A percentile compares a stretch with the other conserved stretches of the same genome.
Evolutionary conservation across 257 asterid genomes (phyloP).

Genomic region (Solanum medicagineum): DNA sequence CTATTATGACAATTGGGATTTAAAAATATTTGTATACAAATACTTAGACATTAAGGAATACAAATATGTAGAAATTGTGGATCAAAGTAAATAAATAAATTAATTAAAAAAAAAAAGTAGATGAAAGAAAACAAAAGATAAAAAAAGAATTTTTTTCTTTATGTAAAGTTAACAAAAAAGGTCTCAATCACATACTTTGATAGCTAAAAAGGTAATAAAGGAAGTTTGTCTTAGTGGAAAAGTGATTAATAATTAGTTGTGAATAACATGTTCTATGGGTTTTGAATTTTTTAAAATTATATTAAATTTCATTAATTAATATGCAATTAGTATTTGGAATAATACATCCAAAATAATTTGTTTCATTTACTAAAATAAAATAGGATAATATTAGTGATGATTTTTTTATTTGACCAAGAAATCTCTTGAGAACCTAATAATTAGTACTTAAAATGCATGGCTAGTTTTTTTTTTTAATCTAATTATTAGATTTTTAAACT

Average conservation of each 20-base stretch:
- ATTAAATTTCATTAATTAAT: too few species aligned
- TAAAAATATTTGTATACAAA: neutral
- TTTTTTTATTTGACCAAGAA: neutral
- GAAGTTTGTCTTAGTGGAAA: neutral
- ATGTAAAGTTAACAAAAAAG: neutral
- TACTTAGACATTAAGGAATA: conserved; percentile 3
- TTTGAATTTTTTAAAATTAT: neutral
- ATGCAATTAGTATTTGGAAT: too few species aligned
- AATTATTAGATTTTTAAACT: neutral
- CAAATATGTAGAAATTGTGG: neutral
- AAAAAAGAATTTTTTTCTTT: neutral
- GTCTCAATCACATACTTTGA: neutral
- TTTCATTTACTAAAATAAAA: too few species aligned
- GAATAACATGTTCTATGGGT: neutral
- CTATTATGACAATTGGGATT: neutral
- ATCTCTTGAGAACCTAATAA: neutral
- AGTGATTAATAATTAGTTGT: neutral
- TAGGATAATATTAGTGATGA: neutral
- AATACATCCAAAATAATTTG: too few species aligned
- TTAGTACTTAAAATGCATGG: neutral
- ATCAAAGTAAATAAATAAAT: neutral
- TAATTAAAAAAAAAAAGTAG: neutral
- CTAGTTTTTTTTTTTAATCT: neutral
- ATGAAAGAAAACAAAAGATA: neutral
- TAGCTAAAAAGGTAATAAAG: neutral